Conservation (phyloP, 805 yeast genomes). For the Wickerhamomyces chaumierensis region DNA sequence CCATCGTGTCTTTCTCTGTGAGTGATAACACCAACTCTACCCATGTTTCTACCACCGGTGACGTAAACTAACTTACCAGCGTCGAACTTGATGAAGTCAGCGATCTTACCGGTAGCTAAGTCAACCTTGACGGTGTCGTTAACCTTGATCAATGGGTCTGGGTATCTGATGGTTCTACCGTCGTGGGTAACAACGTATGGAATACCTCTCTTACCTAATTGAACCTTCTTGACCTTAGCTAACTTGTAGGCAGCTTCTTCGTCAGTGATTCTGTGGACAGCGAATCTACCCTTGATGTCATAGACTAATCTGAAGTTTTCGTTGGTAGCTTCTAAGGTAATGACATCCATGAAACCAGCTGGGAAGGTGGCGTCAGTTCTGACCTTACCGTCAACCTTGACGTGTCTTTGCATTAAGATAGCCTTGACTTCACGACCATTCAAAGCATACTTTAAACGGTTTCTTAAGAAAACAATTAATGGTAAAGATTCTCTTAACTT, state of each 20-base stretch:
- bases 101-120: conserved; percentile 90
- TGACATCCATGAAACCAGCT: conserved; percentile 99
- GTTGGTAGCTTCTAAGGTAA: conserved; percentile 93
- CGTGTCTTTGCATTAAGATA: conserved; percentile 95
- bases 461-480: conserved; percentile 91
- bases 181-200: conserved; percentile 99
- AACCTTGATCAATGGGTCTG: conserved; percentile 93
- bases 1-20: conserved; percentile 98
- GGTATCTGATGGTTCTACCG: conserved; percentile 99
- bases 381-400: conserved; percentile 97
- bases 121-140: conserved; percentile 98
- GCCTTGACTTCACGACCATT: conserved; percentile 99
- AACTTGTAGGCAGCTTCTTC: conserved; percentile 98
- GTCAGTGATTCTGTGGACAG: conserved; percentile 98
- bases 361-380: conserved; percentile 99
- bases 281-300: conserved; percentile 98
- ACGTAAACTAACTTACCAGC: conserved; percentile 87
- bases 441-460: conserved; percentile 97
- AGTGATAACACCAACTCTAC: conserved; percentile 90
- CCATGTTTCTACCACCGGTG: conserved; percentile 98
- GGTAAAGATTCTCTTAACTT: conserved; percentile 97
- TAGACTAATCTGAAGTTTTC: conserved; percentile 98
- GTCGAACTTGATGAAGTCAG: conserved; percentile 83
- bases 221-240: conserved; percentile 96
- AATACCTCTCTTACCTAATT: conserved; percentile 95